Base-by-base conservation (phyloP, 2,329 filamentous ascomycete species). In the Botrytis tulipae region DNA sequence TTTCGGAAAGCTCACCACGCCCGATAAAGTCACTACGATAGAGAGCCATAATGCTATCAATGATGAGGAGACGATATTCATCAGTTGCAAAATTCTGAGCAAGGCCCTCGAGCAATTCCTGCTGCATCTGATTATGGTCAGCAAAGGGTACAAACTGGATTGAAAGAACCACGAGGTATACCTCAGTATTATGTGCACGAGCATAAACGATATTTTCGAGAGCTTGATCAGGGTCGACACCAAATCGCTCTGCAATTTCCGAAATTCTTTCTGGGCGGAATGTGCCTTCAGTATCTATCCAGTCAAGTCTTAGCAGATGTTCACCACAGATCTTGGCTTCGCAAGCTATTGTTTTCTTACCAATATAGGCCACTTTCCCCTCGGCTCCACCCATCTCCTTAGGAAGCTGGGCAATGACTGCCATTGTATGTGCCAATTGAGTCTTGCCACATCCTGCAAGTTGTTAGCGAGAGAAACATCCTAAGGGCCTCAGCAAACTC, bases 1-100 rank as follows among this genome's bases (percentile, higher is more conserved):
- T 86, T 76, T 92, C 90, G 32, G 88, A 89, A 73, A 92, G 84
- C 80, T 92, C 90, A 29, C 89, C 90, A 72, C 90, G 88, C 12
- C 90, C 90, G 77, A 85, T 86, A 77, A 88, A 92, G 81, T 92
- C 90, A 62, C 90, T 89, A 48, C 90, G 87, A 78, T 91, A 92
- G 72, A 90, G 87, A 65, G 90, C 88, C 87, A 92, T 91, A 78
- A 92, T 90, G 78, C 89, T 91, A 82, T 92, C 90, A 78, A 92
- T 87, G 76, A 92, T 86, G 69, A 92, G 84, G 70, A 92, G 85
- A 42, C 90, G 87, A 78, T 90, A 92, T 76, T 91, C 87, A 60
- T 90, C 89, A 14, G 84, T 85, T 20, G 87, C 86, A 78, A 92
- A 91, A 74, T 87, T 87, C 74, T 86, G 86, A 59, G 88, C 85